Evolutionary conservation across 1,284 basidiomycete species (phyloP).

Genomic region (Ceratobasidium sp.): DNA sequence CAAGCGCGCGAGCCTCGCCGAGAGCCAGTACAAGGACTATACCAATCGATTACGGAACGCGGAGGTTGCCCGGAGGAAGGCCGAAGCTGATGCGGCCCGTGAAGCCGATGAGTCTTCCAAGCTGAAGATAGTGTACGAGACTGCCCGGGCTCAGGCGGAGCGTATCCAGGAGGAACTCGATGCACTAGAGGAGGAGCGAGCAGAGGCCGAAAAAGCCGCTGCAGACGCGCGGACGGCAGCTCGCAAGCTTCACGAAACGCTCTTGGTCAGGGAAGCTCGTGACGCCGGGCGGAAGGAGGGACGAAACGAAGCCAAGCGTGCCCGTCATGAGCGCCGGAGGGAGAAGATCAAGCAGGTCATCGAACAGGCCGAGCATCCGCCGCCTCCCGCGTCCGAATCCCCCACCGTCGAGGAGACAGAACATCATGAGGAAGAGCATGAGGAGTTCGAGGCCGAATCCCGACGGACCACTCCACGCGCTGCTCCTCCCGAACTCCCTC

Average conservation of each 20-base stretch:
- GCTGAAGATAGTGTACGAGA: constrained; percentile 43
- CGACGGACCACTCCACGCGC: constrained; percentile 27
- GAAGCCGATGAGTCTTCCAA: constrained; percentile 36
- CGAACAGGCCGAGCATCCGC: neutral
- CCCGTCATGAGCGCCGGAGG: constrained; percentile 17
- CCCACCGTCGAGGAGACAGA: constrained; percentile 15
- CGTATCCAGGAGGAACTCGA: constrained; percentile 34
- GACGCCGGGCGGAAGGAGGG: constrained; percentile 37
- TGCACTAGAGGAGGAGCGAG: constrained; percentile 33
- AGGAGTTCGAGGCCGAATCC: constrained; percentile 12
- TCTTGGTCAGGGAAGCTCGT: constrained; percentile 17
- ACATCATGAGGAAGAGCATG: constrained; percentile 9
- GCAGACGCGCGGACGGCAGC: constrained; percentile 26
- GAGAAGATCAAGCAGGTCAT: constrained; percentile 4
- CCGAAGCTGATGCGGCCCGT: constrained; percentile 36
- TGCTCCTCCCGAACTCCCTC: constrained; percentile 19
- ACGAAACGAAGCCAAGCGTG: constrained; percentile 1
- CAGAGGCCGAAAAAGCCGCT: constrained; percentile 27
- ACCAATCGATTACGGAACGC: constrained; percentile 24
- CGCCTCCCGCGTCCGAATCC: neutral
- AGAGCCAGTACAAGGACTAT: constrained; percentile 38
- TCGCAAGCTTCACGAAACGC: constrained; percentile 31
- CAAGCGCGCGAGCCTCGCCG: constrained; percentile 28
- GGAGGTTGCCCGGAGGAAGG: constrained; percentile 34
- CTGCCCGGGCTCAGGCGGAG: constrained; percentile 34